Base-by-base conservation (phyloP, 768 basidiomycete species). In the Cystofilobasidium bisporidii region DNA sequence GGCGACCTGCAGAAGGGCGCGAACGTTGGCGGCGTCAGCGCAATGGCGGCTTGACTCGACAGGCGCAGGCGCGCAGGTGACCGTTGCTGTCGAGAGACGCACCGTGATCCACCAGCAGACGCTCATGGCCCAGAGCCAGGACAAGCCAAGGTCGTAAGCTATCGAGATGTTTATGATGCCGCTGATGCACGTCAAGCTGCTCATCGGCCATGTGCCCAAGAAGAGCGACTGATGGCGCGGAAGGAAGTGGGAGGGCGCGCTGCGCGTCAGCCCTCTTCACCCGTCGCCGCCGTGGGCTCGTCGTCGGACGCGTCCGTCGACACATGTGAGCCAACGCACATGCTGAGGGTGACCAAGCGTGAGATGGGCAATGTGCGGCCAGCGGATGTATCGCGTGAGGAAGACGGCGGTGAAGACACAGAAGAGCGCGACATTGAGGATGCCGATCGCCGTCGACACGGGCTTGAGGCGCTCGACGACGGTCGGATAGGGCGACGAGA, bases 351-450 rank as follows among this genome's bases (percentile, higher is more conserved):
- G 69, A 20, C 45, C 43, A 38, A 70, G 55, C 1, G 71, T 71
- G 20, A 65, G 28, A 3, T 24, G 3, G 38, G 56, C 69, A 14
- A 71, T 70, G 28, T 47, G 32, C 9, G 71, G 71, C 55, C 59
- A 71, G 15, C 64, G 64, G 18, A 65, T 59, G 38, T 71, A 71
- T 14, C 71, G 47, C 18, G 63, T 56, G 38, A 50, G 6, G 41
- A 71, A 66, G 22, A 57, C 50, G 69, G 60, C 18, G 5, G 69
- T 65, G 61, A 71, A 71, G 57, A 60, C 36, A 32, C 47, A 15
- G 58, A 71, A 71, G 40, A 71, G 71, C 47, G 64, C 32, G 24
- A 59, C 45, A 43, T 71, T 69, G 38, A 69, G 62, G 36, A 71
- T 60, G 12, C 67, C 45, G 50, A 71, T 70, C 55, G 69, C 58